Evolutionary conservation across 148 eudicot species (phyloP), one percentile per base, ranked within the genome.

Genomic region (Chenopodium formosanum): DNA sequence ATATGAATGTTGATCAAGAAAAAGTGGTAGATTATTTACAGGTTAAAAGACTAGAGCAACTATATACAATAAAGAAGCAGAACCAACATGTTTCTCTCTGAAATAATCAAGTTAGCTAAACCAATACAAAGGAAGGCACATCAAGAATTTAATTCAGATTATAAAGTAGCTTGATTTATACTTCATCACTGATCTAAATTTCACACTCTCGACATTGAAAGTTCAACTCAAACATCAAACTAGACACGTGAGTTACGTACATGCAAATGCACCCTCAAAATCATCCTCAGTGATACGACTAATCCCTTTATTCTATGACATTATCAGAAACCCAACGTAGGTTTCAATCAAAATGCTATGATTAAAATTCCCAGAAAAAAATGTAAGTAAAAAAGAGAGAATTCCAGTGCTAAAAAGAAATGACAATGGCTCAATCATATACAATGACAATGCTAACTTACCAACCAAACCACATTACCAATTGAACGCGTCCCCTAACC

Each of bases 141-240:
- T 50, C 3, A 74, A 48, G 22, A 52, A 25, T n/a, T 25, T 52
- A 17, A 27, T 27, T 50, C 11, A 13, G 60, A 46, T 73, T 25
- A 19, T 46, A 20, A 65, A 40, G 70, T 52, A 16, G 64, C 32
- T 70, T n/a, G 4, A 20, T 68, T 47, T 48, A 40, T 9, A 50
- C 48, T 16, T 25, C 9, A 5, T 69, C 7, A 2, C 22, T 4
- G 52, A 31, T 63, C 46, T 34, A 22, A 3, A 0, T 67, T 17
- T 34, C 17, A 81, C 14, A 37, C 10, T 19, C 27, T 37, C 53
- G 10, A 78, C n/a, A 66, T 52, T 10, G 34, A 29, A 83, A 65
- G 9, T 74, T 48, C 78, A 29, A 44, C 60, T 44, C 60, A 58
- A 60, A 83, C 71, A 70, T 56, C 53, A 58, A 34, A 64, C 31